Base-by-base conservation (phyloP, 805 yeast species). In the Kazachstania taianensis region DNA sequence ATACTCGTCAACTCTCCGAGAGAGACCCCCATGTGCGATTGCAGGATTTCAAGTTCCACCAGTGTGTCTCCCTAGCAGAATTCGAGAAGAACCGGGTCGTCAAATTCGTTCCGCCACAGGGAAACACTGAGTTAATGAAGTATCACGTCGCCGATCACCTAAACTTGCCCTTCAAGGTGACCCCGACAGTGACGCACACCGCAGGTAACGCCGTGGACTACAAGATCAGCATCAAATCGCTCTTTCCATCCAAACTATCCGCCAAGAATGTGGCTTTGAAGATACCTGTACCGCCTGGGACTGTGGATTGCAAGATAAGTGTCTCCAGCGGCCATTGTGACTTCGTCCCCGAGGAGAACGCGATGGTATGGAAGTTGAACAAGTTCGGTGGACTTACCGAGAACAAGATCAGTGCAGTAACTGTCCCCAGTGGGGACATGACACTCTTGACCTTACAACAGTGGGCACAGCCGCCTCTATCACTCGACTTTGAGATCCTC, bases 61-160 rank as follows among this genome's bases (percentile, higher is more conserved):
- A 83, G 48, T 82, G 94, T 57, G 95, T 85, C 18, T 75, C 78
- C 41, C 63, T 84, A 38, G 72, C 73, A 39, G 70, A 73, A 45
- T 83, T 79, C 55, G 85, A 81, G 41, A 52, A 66, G 15, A 76
- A 78, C 18, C 63, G 81, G 28, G 61, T 72, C 17, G 79, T 86
- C 39, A 73, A 70, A 31, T 85, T 86, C 44, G 65, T 77, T 9
- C 95, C 95, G 2, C 95, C 95, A 2, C 94, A 85, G 59, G 94
- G 94, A 1, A 73, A 75, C 35, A 82, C 84, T 53, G 89, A 84
- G 55, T 68, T 86, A 41, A 78, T 86, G 87, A 67, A 73, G 24
- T 86, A 85, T 58, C 65, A 78, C 38, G 69, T 72, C 2, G 58
- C 65, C 1, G 73, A 74, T 30, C 73, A 75, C 43, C 61, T 81